Evolutionary conservation across 2,329 filamentous ascomycete species (phyloP).

Genomic region (Sclerotinia trifoliorum): DNA sequence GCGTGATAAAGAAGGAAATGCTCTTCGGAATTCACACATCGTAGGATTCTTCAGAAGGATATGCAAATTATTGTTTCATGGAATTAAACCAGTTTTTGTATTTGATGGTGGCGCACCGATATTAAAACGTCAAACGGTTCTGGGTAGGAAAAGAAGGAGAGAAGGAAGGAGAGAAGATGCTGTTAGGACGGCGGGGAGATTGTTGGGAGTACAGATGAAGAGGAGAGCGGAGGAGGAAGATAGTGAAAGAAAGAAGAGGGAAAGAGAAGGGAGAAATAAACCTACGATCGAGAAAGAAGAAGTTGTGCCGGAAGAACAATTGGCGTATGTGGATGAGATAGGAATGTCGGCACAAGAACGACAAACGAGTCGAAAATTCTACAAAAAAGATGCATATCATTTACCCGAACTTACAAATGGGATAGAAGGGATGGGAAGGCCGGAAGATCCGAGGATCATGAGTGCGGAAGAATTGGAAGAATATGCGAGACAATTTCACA

Average conservation of each 20-base stretch:
- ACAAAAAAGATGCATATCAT: constrained; percentile 93
- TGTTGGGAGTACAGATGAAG: constrained; percentile 94
- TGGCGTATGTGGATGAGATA: constrained; percentile 90
- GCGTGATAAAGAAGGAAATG: constrained; percentile 96
- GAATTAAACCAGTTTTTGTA: constrained; percentile 94
- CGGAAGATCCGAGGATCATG: constrained; percentile 95
- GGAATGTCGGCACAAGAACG: constrained; percentile 78
- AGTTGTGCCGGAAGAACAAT: constrained; percentile 63
- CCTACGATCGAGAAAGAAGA: constrained; percentile 56
- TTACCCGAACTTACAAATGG: constrained; percentile 78
- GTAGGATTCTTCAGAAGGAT: constrained; percentile 98
- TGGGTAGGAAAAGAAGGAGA: constrained; percentile 70
- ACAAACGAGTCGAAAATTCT: constrained; percentile 71
- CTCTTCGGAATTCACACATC: constrained; percentile 90
- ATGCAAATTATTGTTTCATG: constrained; percentile 95
- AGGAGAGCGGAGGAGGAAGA: constrained; percentile 82
- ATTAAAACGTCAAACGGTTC: constrained; percentile 89
- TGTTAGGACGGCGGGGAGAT: constrained; percentile 81
- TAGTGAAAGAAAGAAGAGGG: constrained; percentile 54
- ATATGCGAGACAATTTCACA: constrained; percentile 89
- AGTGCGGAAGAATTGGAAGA: constrained; percentile 89
- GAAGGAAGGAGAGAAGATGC: constrained; percentile 94
- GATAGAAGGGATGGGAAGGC: constrained; percentile 81
- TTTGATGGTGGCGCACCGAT: constrained; percentile 94
- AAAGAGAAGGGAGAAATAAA: constrained; percentile 43